Percentiles rank a stretch among this genome's conserved stretches.
Conservation (phyloP, 257 asterid genomes). For the Gentiana dahurica region DNA sequence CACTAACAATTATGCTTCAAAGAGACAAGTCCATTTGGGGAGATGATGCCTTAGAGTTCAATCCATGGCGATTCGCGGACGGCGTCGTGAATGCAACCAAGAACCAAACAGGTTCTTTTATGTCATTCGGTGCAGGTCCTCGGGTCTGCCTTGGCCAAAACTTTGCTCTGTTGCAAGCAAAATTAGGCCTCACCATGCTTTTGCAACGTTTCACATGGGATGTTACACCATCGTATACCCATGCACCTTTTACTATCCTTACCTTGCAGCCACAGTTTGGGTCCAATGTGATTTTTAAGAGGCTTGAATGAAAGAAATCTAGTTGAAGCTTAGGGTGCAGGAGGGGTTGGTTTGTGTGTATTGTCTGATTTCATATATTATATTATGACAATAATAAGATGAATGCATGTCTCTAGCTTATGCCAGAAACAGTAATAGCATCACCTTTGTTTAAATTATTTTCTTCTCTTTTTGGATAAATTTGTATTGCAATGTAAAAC, state of each 20-base stretch:
- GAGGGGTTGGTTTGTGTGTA: too few relatives aligned
- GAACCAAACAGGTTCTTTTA: conserved; percentile 3
- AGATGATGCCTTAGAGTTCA: conserved; percentile 18
- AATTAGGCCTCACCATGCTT: conserved; percentile 6
- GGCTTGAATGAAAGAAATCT: not conserved
- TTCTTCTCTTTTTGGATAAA: too few relatives aligned
- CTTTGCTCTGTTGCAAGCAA: conserved; percentile 7
- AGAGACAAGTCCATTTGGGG: conserved; percentile 13
- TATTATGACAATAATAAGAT: too few relatives aligned
- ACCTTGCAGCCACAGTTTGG: conserved; percentile 6
- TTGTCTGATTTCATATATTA: too few relatives aligned
- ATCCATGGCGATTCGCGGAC: conserved; percentile 15
- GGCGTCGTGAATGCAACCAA: conserved; percentile 19
- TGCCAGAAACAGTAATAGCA: too few relatives aligned
- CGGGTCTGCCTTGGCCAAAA: conserved; percentile 18
- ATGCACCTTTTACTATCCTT: conserved; percentile 6
- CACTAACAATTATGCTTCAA: conserved; percentile 1
- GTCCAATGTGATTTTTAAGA: conserved; percentile 1
- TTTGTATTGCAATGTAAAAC: too few relatives aligned
- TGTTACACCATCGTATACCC: conserved; percentile 9
- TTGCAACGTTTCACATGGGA: conserved; percentile 3
- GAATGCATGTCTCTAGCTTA: too few relatives aligned
- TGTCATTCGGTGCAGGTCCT: conserved; percentile 20
- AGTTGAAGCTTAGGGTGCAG: too few relatives aligned
- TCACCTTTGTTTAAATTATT: too few relatives aligned